Evolutionary conservation across 345 rosid genomes (phyloP), one percentile per base, ranked within the genome.

Genomic region (Lepidium aucheri): DNA sequence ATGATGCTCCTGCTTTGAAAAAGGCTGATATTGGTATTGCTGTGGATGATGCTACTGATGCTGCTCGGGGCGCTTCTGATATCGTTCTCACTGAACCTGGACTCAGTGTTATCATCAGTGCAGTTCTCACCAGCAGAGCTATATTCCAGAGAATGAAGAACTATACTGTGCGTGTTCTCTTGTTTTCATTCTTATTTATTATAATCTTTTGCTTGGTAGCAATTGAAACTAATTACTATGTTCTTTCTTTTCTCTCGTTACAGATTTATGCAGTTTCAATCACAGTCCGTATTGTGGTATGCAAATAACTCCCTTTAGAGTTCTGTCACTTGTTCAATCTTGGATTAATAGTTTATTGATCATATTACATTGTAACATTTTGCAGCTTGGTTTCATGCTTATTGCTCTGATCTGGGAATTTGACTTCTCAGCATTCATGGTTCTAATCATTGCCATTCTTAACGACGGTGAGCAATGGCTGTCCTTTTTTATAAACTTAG

Each of bases 101-200:
- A 43, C 80, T 92, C 54, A 92, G 98, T 53, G 98, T 92, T 26
- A 92, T 92, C 49, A 85, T 92, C 28, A 87, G 96, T 72, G 98
- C 98, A 4, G 97, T 92, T 74, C 86, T 92, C 59, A 92, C 98
- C 80, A 87, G 97, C 80, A 77, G 97, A 73, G 97, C 98, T 41
- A 92, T 92, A 52, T 92, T 92, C 82, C 98, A 92, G 69, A 93
- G 97, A 73, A 93, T 93, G 98, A 93, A 93, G 84, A 93, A 93
- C 77, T 93, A 93, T 70, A 93, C 98, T 1, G 94, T 89, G 52
- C 60, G 86, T n/a, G 67, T 64, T 52, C 56, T 57, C 26, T 13
- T 49, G 2, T 38, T 69, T 32, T 40, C 28, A 4, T 60, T 11
- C 57, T 44, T 41, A 5, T 36, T 14, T 67, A 38, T 12, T 50